Conservation (phyloP, 257 asterid genomes). For the Echium plantagineum region DNA sequence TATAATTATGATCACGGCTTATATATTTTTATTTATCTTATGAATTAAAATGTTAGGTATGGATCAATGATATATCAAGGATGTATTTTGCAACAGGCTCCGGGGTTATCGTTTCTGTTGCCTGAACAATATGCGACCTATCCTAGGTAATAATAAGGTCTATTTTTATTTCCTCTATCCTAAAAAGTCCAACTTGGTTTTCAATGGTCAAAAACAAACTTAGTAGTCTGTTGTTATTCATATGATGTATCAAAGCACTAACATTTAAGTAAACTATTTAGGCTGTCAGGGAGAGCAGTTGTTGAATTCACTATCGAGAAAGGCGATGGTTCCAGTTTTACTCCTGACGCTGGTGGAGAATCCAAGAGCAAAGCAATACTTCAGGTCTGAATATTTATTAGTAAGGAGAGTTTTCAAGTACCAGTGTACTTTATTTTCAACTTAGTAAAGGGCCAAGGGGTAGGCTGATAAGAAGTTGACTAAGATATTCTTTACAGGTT, state of each 20-base stretch:
- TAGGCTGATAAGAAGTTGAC: background rate
- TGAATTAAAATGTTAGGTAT: slow-evolving; percentile 21
- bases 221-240: background rate
- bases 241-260: background rate
- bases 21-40: slow-evolving; percentile 9
- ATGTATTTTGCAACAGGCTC: slow-evolving; percentile 75
- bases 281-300: slow-evolving; percentile 94
- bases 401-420: background rate
- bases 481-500: slow-evolving; percentile 32
- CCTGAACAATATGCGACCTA: slow-evolving; percentile 60
- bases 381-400: slow-evolving; percentile 34
- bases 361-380: slow-evolving; percentile 52
- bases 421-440: no score
- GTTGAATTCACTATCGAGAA: slow-evolving; percentile 81
- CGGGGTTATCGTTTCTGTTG: slow-evolving; percentile 82
- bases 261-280: slow-evolving; percentile 21
- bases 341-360: slow-evolving; percentile 79
- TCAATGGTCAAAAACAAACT: no score
- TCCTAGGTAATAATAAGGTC: slow-evolving; percentile 50
- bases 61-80: slow-evolving; percentile 28
- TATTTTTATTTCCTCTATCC: no score
- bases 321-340: slow-evolving; percentile 77
- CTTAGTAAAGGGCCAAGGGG: no score
- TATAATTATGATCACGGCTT: background rate
- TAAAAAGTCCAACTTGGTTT: no score